Percentiles rank a stretch among this genome's conserved stretches.
These are phyloP conservation scores for Chloropicon primus DNA, from an alignment of 139 green algal genomes.

Conservation along the genomic window DNA sequence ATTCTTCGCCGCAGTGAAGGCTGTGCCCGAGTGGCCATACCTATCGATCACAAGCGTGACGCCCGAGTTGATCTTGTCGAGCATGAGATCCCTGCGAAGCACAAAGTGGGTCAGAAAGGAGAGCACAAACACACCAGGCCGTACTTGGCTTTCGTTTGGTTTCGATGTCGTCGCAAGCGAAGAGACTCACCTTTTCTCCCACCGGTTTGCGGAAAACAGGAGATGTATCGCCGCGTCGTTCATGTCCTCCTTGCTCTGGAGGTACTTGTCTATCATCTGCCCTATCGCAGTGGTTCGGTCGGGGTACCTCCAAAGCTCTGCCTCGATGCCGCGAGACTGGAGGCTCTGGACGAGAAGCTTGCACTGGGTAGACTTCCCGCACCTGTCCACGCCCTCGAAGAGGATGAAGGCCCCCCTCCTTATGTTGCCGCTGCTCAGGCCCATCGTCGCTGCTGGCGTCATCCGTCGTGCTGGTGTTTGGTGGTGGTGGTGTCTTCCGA, in stretches of 20 bases:
- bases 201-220: slow-evolving; percentile 87
- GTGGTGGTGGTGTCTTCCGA: too few relatives aligned
- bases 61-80: slow-evolving; percentile 46
- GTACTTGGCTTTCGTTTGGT: too few relatives aligned
- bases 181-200: slow-evolving; percentile 65
- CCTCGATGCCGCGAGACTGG: slow-evolving; percentile 13
- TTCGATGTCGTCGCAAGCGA: too few relatives aligned
- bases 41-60: slow-evolving; percentile 83
- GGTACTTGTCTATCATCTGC: slow-evolving; percentile 73
- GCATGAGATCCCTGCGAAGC: slow-evolving; percentile 20
- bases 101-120: too few relatives aligned
- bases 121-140: too few relatives aligned
- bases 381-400: slow-evolving; percentile 85
- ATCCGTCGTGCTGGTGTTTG: too few relatives aligned
- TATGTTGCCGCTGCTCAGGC: neutral
- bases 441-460: too few relatives aligned
- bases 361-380: slow-evolving; percentile 90
- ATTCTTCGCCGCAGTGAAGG: slow-evolving; percentile 80
- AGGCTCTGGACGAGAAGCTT: slow-evolving; percentile 54
- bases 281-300: slow-evolving; percentile 75
- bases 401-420: slow-evolving; percentile 77
- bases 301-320: slow-evolving; percentile 79
- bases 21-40: slow-evolving; percentile 81
- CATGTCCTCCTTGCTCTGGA: slow-evolving; percentile 43
- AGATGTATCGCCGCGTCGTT: slow-evolving; percentile 72